Conservation (phyloP, 2,329 filamentous ascomycete species). For the Talaromyces funiculosus region DNA sequence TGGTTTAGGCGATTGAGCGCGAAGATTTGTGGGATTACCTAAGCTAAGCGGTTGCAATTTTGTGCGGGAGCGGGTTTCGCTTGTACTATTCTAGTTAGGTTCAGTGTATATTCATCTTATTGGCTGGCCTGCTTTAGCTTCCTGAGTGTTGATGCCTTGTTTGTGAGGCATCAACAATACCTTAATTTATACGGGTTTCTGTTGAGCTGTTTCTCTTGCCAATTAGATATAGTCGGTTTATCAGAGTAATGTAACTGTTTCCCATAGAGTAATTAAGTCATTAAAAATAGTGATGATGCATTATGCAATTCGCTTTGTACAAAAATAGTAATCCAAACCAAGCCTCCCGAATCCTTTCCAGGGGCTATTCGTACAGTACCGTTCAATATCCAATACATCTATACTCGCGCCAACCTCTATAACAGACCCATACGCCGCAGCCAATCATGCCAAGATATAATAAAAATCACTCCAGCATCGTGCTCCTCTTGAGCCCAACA, state of each 20-base stretch:
- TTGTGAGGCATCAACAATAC: conserved; percentile 11
- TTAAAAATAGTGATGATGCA: neutral
- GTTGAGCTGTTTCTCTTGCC: too few species aligned
- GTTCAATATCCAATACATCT: neutral
- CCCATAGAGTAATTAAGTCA: too few species aligned
- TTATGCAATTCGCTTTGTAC: neutral
- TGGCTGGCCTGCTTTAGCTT: conserved; percentile 22
- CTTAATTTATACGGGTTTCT: too few species aligned
- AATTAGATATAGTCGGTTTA: too few species aligned
- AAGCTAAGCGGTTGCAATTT: conserved; percentile 9
- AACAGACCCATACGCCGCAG: neutral
- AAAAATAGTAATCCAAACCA: neutral
- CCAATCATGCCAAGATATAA: neutral
- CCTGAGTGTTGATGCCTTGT: conserved; percentile 23
- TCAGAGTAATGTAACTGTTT: too few species aligned
- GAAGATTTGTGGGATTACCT: conserved; percentile 16
- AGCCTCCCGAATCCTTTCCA: neutral
- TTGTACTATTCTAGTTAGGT: conserved; percentile 39
- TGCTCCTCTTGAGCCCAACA: conserved; percentile 43
- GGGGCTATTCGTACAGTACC: neutral
- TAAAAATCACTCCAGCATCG: conserved; percentile 27
- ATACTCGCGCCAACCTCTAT: conserved; percentile 1
- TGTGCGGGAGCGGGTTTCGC: conserved; percentile 30
- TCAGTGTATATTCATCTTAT: neutral
- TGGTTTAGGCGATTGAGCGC: conserved; percentile 24